A percentile compares a stretch with the other conserved stretches of the same genome.
phyloP scores from a whole-genome alignment of 306 rosid species.

The Adenanthera pavonina region DNA sequence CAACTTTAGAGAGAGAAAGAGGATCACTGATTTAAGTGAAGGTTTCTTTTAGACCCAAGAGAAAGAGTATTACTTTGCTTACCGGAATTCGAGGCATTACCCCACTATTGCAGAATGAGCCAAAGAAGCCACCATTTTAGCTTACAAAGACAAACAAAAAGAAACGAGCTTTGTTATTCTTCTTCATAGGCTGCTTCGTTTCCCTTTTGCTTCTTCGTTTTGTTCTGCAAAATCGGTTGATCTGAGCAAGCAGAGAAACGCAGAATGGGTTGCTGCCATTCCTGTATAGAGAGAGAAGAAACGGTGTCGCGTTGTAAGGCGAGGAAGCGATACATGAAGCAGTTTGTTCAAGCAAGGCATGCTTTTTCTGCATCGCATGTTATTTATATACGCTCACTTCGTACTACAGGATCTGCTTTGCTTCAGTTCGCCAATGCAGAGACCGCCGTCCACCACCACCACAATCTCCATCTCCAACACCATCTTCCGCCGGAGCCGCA shows the following conservation, averaged over 20 bases:
- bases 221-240: slow-evolving; percentile 13
- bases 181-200: neutral
- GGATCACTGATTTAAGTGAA: neutral
- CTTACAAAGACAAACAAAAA: neutral
- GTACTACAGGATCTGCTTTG: slow-evolving; percentile 80
- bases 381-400: slow-evolving; percentile 71
- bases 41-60: slow-evolving; percentile 24
- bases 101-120: slow-evolving; percentile 22
- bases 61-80: slow-evolving; percentile 3
- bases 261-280: slow-evolving; percentile 69
- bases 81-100: neutral
- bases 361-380: slow-evolving; percentile 56
- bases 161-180: neutral
- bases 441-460: slow-evolving; percentile 52
- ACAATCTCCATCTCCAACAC: slow-evolving; percentile 28
- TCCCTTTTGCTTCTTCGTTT: neutral
- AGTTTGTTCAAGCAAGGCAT: slow-evolving; percentile 64
- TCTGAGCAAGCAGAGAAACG: neutral
- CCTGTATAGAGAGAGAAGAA: slow-evolving; percentile 63
- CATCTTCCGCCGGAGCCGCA: slow-evolving; percentile 54
- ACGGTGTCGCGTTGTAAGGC: slow-evolving; percentile 66
- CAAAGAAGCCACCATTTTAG: neutral
- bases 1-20: neutral
- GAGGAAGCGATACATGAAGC: slow-evolving; percentile 69
- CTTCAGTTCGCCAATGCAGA: slow-evolving; percentile 84